Evolutionary conservation across 805 yeast genomes (phyloP), one percentile per base, ranked within the genome.

Genomic region (Danielozyma ontarioensis): DNA sequence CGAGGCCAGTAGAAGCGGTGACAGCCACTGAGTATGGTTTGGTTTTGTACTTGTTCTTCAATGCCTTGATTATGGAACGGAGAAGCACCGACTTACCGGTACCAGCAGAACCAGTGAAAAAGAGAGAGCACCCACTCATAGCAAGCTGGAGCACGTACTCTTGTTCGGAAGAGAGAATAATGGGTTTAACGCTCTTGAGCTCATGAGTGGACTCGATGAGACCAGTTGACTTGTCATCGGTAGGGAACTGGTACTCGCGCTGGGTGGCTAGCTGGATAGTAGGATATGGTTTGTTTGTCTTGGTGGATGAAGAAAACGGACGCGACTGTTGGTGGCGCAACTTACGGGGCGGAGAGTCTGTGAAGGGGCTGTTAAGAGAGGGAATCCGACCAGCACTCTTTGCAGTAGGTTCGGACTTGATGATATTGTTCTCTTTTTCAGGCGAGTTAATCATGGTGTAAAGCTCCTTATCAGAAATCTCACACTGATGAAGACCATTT

Each of bases 101-200:
- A 49, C 98, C 98, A 0, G 98, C 98, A 22, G 97, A 87, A 32
- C 98, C 98, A 0, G 98, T 93, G 54, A 85, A 93, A 52, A 93
- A 93, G 3, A 93, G 60, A 38, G 81, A 85, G 13, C 66, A 61
- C 0, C 94, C 88, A 15, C 64, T 51, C 28, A 74, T 57, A 0
- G 81, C 95, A 34, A 84, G 57, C 7, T 77, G 73, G 8, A 85
- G 68, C 15, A 93, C 77, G 31, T 70, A 59, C 36, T 72, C 70
- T 50, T 84, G 94, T 49, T 84, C 93, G 15, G 68, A 34, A 1
- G 71, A 62, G 13, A 67, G 46, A 8, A 60, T 37, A 10, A 66
- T 52, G 2, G 71, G 66, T 32, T 50, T 55, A 8, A 64, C 69
- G n/a, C 31, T 40, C 32, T 63, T 63, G 15, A 31, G 21, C 13